Evolutionary conservation across 208 protist genomes (phyloP).

Genomic region (Leishmania guyanensis): DNA sequence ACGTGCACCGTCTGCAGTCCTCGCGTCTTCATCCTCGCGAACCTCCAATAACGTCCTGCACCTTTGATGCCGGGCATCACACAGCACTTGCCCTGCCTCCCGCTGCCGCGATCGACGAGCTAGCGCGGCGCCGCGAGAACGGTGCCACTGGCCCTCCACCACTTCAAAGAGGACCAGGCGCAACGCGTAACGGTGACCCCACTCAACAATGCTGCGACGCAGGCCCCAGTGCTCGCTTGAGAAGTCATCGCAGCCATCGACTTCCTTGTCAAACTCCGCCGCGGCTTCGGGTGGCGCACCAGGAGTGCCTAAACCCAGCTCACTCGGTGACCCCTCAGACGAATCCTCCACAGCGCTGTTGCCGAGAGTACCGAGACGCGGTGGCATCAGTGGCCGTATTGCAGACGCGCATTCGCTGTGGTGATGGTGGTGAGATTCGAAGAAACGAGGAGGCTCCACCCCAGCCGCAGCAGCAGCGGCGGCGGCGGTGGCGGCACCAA

Average conservation of each 20-base stretch:
- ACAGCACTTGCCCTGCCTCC: neutral
- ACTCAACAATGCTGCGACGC: constrained; percentile 12
- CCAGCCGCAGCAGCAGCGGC: neutral
- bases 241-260: neutral
- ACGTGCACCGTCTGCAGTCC: neutral
- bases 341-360: too few species aligned
- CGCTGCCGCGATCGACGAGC: neutral
- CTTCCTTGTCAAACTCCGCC: neutral
- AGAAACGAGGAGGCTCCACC: neutral
- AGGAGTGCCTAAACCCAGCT: neutral
- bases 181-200: constrained; percentile 25
- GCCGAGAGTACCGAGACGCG: neutral
- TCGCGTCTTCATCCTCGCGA: neutral
- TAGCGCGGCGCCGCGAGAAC: neutral
- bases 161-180: constrained; percentile 23
- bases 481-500: neutral
- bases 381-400: constrained; percentile 3
- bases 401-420: neutral
- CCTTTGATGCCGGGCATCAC: neutral
- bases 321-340: neutral
- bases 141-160: constrained; percentile 20
- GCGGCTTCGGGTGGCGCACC: neutral
- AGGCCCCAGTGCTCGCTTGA: neutral
- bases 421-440: neutral
- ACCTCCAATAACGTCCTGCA: neutral